These are phyloP conservation scores for Podaxis carcinomalis DNA, from an alignment of 768 basidiomycete genomes.

Conservation along the genomic window DNA sequence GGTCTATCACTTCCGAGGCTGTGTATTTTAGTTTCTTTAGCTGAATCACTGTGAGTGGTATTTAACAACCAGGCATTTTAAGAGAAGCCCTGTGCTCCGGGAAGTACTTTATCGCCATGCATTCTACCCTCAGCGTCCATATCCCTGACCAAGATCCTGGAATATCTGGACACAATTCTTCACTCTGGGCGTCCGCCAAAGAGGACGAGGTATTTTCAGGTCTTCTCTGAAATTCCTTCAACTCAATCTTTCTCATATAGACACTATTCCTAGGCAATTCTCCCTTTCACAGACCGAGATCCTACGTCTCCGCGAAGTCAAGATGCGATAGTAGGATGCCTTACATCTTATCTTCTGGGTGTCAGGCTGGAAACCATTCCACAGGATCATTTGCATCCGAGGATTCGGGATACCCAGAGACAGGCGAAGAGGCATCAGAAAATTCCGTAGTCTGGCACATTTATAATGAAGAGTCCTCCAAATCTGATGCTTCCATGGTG, in stretches of 20 bases:
- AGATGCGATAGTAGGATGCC: background rate
- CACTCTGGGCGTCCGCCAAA: background rate
- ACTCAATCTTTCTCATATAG: background rate
- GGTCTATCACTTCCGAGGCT: background rate
- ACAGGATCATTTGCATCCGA: background rate
- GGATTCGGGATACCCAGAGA: slow-evolving; percentile 14
- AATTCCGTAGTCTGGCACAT: slow-evolving; percentile 36
- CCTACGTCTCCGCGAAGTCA: background rate
- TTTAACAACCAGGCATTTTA: background rate
- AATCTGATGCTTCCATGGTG: slow-evolving; percentile 27
- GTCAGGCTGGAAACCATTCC: background rate
- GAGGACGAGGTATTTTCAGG: background rate
- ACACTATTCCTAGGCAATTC: background rate
- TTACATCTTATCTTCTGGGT: background rate
- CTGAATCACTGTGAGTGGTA: background rate
- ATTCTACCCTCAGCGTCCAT: background rate
- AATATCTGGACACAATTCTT: background rate
- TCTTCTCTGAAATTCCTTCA: background rate
- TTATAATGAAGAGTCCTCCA: slow-evolving; percentile 36
- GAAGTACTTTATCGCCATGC: background rate
- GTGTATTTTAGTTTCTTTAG: background rate
- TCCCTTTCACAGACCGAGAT: background rate
- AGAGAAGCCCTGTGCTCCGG: background rate
- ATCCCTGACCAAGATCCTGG: background rate
- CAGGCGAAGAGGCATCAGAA: slow-evolving; percentile 29